Evolutionary conservation across 176 grass and related monocot genomes (phyloP).

Genomic region (maize (Zea mays)): DNA sequence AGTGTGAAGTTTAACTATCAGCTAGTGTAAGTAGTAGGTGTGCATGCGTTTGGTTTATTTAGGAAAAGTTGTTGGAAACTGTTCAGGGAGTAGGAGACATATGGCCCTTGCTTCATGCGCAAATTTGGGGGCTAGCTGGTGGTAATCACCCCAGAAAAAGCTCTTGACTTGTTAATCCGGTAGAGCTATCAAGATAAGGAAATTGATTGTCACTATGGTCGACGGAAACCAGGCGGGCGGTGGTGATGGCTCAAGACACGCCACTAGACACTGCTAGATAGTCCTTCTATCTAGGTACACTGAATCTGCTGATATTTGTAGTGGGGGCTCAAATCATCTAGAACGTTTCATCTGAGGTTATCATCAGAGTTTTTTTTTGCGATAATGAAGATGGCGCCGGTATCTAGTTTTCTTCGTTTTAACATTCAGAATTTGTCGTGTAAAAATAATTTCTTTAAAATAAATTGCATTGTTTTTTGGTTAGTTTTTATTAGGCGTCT

Average conservation of each 20-base stretch:
- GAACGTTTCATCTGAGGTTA: neutral
- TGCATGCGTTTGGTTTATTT: neutral
- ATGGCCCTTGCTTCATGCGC: conserved; percentile 38
- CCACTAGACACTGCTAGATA: neutral
- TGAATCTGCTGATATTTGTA: neutral
- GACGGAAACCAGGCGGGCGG: too few species aligned
- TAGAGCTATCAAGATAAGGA: neutral
- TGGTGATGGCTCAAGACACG: neutral
- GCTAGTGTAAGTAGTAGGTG: neutral
- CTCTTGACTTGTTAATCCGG: neutral
- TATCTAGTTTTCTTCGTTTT: too few species aligned
- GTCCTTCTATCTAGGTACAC: neutral
- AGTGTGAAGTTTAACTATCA: neutral
- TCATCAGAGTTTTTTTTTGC: neutral
- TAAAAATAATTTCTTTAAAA: too few species aligned
- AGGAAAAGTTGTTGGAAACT: conserved; percentile 26
- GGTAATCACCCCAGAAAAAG: neutral
- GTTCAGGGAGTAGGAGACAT: conserved; percentile 49
- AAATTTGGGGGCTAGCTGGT: conserved; percentile 31
- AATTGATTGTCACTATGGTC: neutral
- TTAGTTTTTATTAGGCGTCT: too few species aligned
- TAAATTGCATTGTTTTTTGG: too few species aligned
- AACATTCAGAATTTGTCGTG: too few species aligned
- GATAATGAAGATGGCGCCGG: too few species aligned
- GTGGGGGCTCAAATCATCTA: neutral